Conservation (phyloP, 179 eudicot species). For the Monotropa hypopitys region DNA sequence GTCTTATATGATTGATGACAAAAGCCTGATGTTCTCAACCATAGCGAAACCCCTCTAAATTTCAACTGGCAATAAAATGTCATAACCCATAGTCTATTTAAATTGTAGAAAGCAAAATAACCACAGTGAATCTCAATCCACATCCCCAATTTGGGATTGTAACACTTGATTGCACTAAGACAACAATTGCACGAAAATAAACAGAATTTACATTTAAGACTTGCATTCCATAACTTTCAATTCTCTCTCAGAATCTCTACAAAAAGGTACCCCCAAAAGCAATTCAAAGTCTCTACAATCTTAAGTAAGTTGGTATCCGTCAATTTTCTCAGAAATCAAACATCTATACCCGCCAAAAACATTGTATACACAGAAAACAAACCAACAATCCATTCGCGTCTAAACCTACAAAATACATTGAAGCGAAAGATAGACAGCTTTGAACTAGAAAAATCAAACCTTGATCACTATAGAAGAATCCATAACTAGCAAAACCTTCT, state of each 20-base stretch:
- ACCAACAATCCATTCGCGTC: neutral
- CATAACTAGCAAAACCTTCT: neutral
- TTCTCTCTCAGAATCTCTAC: no score
- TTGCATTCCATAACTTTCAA: no score
- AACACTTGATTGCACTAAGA: neutral
- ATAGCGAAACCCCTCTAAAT: neutral
- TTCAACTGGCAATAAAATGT: neutral
- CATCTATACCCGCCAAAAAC: neutral
- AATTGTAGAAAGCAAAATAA: neutral
- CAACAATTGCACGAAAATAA: neutral
- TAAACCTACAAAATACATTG: neutral
- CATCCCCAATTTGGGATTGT: neutral
- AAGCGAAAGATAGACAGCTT: neutral
- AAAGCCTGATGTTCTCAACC: neutral
- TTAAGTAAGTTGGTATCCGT: neutral
- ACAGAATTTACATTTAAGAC: neutral
- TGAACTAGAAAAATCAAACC: neutral
- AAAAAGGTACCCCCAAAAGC: no score
- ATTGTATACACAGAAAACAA: neutral
- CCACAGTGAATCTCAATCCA: neutral
- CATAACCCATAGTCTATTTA: neutral
- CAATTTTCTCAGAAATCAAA: neutral
- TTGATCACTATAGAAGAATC: conserved; percentile 6
- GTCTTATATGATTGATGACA: neutral
- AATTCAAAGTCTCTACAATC: no score